A percentile compares a stretch with the other conserved stretches of the same genome.
phyloP scores from a whole-genome alignment of 495 filamentous ascomycete species.

The Penicillium lagena region DNA sequence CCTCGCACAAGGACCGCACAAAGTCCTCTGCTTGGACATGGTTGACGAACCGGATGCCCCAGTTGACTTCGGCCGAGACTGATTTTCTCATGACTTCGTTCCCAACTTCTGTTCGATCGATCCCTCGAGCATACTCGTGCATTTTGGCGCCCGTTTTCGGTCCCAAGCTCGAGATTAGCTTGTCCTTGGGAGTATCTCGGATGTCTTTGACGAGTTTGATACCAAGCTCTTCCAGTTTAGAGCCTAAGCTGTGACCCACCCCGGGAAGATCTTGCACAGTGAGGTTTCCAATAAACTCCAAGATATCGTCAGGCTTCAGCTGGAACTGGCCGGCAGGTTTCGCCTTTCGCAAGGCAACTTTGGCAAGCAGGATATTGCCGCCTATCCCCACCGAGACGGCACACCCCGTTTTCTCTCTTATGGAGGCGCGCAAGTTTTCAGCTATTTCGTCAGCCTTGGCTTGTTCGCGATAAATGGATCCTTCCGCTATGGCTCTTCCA shows the following conservation, averaged over 20 bases:
- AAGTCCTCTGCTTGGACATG: conserved; percentile 90
- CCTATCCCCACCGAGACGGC: conserved; percentile 94
- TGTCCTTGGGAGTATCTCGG: conserved; percentile 66
- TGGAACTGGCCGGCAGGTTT: conserved; percentile 94
- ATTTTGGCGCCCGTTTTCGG: conserved; percentile 91
- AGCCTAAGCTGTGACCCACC: conserved; percentile 77
- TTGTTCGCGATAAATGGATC: conserved; percentile 75
- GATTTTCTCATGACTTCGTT: conserved; percentile 77
- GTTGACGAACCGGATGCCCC: conserved; percentile 91
- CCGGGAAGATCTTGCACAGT: conserved; percentile 78
- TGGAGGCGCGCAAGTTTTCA: conserved; percentile 51
- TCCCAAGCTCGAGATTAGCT: conserved; percentile 63
- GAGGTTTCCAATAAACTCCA: conserved; percentile 68
- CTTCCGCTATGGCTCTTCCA: conserved; percentile 61
- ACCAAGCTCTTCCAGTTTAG: conserved; percentile 81
- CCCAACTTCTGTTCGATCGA: conserved; percentile 82
- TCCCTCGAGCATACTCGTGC: conserved; percentile 84
- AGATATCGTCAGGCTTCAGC: conserved; percentile 69
- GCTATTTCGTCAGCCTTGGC: conserved; percentile 73
- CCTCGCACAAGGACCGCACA: conserved; percentile 70
- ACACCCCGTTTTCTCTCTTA: conserved; percentile 72
- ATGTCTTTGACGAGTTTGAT: conserved; percentile 78
- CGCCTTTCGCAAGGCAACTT: conserved; percentile 82
- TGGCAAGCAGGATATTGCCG: conserved; percentile 82
- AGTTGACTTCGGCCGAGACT: conserved; percentile 93